Evolutionary conservation across 768 basidiomycete genomes (phyloP), one percentile per base, ranked within the genome.

Genomic region (Mycena belliarum): DNA sequence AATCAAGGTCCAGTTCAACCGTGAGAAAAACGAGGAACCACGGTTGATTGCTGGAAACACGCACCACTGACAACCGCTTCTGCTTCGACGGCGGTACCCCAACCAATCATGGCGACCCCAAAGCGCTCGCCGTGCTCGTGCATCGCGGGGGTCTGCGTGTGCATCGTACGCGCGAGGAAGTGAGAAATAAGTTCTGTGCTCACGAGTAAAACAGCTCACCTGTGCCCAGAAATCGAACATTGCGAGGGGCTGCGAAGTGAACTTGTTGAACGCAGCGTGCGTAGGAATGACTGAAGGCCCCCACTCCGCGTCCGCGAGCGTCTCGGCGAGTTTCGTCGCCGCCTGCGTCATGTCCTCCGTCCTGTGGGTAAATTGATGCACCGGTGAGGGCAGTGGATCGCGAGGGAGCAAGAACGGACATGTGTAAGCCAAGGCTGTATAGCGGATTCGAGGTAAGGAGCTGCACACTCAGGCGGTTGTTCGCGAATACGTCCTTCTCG

Each of bases 381-480:
- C 15, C 25, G 6, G 7, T 6, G 6, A 32, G 29, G 6, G 29
- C 29, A 32, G 12, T 12, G 29, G 29, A 32, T 6, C 12, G 7
- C 29, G 29, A 32, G 29, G 10, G 4, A 38, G 38, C 47, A 12
- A 8, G 4, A 38, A 29, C 47, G 11, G 11, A 57, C 59, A 61
- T 63, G 40, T 63, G 57, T 15, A 63, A 29, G 15, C 61, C 57
- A 5, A 56, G 60, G 43, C 63, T 60, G 43, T 66, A 55, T 49
- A 42, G 52, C 23, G 61, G 61, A 25, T 63, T 59, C 5, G 61
- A 45, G 20, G 57, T 28, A 26, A 62, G 59, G 1, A 70, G 55
- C 18, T 63, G 45, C 8, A 66, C 45, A 52, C 64, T 66, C 21
- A 72, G 62, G 6, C 67, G 60, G 35, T 68, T 72, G 59, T 72